Percentiles rank a stretch among this genome's conserved stretches.
Evolutionary conservation across 31 red algal genomes (phyloP).

Genomic region (Asparagopsis taxiformis): DNA sequence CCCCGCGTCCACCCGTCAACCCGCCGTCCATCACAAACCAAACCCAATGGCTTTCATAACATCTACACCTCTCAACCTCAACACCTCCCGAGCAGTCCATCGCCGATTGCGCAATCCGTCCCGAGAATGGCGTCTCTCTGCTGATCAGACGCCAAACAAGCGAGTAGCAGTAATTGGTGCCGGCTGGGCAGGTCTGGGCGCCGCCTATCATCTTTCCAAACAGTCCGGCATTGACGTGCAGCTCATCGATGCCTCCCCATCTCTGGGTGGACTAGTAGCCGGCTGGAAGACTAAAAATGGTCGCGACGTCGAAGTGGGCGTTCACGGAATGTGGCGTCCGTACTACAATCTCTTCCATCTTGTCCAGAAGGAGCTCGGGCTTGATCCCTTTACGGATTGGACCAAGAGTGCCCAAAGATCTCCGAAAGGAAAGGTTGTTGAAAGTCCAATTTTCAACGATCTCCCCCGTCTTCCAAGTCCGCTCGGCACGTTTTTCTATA

Average conservation of each 20-base stretch:
- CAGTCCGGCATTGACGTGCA: conserved; percentile 55
- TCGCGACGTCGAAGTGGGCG: conserved; percentile 76
- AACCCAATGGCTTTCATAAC: too few relatives aligned
- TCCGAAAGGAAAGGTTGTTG: conserved; percentile 81
- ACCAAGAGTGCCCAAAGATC: conserved; percentile 65
- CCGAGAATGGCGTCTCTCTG: too few relatives aligned
- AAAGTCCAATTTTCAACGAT: conserved; percentile 88
- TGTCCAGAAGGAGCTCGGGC: conserved; percentile 60
- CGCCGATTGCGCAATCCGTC: too few relatives aligned
- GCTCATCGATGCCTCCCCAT: conserved; percentile 69
- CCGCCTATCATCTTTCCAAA: conserved; percentile 67
- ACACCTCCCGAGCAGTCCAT: too few relatives aligned
- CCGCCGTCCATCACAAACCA: too few relatives aligned
- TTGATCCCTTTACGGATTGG: conserved; percentile 84
- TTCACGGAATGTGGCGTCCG: conserved; percentile 90
- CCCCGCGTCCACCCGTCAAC: too few relatives aligned
- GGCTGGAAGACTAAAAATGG: conserved; percentile 54
- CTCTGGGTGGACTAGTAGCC: conserved; percentile 84
- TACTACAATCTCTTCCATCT: conserved; percentile 91
- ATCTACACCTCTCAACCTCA: too few relatives aligned
- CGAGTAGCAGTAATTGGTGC: conserved; percentile 84
- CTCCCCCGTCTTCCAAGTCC: conserved; percentile 75
- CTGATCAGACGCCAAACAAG: too few relatives aligned
- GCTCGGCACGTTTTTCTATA: conserved; percentile 78
- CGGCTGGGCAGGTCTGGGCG: conserved; percentile 91